Conservation (phyloP, 768 basidiomycete species). For the Rubroboletus satanas region DNA sequence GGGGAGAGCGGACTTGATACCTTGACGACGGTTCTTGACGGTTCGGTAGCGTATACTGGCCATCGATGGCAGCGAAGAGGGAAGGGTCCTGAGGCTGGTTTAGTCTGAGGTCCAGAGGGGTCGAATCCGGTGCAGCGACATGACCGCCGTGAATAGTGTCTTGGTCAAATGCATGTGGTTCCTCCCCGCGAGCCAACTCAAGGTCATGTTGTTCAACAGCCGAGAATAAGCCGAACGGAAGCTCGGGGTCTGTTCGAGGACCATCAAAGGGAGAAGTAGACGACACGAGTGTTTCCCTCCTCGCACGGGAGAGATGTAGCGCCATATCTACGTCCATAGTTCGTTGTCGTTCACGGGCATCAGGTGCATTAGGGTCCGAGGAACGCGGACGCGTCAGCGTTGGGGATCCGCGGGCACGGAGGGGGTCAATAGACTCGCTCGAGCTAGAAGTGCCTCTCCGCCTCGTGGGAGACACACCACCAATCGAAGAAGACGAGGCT, state of each 20-base stretch:
- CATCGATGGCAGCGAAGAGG: constrained; percentile 34
- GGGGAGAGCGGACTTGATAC: constrained; percentile 60
- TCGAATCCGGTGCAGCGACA: background rate
- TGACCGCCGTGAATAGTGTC: constrained; percentile 6
- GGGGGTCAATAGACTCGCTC: constrained; percentile 39
- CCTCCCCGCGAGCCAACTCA: constrained; percentile 37
- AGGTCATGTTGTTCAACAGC: constrained; percentile 48
- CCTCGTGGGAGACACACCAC: constrained; percentile 38
- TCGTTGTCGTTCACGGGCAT: constrained; percentile 80
- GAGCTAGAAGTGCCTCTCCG: constrained; percentile 38
- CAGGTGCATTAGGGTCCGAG: constrained; percentile 66
- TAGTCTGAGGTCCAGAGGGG: constrained; percentile 34
- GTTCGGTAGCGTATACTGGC: constrained; percentile 23
- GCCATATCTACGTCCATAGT: constrained; percentile 96
- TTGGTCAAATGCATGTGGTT: constrained; percentile 12
- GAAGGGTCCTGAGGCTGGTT: constrained; percentile 48
- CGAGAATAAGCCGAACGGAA: constrained; percentile 42
- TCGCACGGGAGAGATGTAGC: constrained; percentile 68
- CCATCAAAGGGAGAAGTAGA: constrained; percentile 34
- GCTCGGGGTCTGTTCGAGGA: constrained; percentile 31
- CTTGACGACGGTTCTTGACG: constrained; percentile 42
- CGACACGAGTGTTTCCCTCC: constrained; percentile 53
- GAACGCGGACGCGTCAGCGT: constrained; percentile 47
- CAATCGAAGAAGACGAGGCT: constrained; percentile 42
- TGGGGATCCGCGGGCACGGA: constrained; percentile 56